Base-by-base conservation (phyloP, 2,329 filamentous ascomycete genomes). In the Monilinia polystroma region DNA sequence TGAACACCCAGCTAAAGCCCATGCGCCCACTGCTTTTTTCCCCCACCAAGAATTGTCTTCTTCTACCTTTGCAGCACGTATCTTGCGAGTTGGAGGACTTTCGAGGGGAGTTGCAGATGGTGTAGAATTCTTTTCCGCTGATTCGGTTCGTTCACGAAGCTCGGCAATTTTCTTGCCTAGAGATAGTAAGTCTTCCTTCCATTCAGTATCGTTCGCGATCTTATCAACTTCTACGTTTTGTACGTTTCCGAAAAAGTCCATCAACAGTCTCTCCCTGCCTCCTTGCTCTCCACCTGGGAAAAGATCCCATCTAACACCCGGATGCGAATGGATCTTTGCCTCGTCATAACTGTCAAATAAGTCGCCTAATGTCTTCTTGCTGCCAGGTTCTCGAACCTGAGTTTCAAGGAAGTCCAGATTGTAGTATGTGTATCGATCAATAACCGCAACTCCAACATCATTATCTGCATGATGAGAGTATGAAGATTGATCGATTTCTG, bases 391-490 rank as follows among this genome's bases (percentile, higher is more conserved):
- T 68, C 89, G 89, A 68, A 98, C 91, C 75, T 96, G 89, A 3
- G 87, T 91, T 78, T 99, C 95, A 43, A 99, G 85, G 77, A 97
- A 99, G 74, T 99, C 95, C 64, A 99, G 87, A 75, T 97, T 97
- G 81, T 97, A 98, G 80, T 98, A 99, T 8, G 95, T 99, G 83
- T 96, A 99, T 69, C 95, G 90, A 78, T 99, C 95, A 77, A 99
- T 99, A 71, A 99, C 95, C 43, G 95, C 95, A 32, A 99, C 95
- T 47, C 95, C 95, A 45, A 99, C 93, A 76, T 99, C 95, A 78
- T 94, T 96, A 79, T 99, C 95, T 66, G 95, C 95, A 78, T 99
- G 95, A 80, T 99, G 95, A 1, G 92, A 96, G 80, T 99, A 99
- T 0, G 91, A 96, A 6, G 92, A 97, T 79, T 99, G 92, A 76